A percentile compares a stretch with the other conserved stretches of the same genome.
Evolutionary conservation across 768 basidiomycete species (phyloP).

Genomic region (Cantharellus anzutake): DNA sequence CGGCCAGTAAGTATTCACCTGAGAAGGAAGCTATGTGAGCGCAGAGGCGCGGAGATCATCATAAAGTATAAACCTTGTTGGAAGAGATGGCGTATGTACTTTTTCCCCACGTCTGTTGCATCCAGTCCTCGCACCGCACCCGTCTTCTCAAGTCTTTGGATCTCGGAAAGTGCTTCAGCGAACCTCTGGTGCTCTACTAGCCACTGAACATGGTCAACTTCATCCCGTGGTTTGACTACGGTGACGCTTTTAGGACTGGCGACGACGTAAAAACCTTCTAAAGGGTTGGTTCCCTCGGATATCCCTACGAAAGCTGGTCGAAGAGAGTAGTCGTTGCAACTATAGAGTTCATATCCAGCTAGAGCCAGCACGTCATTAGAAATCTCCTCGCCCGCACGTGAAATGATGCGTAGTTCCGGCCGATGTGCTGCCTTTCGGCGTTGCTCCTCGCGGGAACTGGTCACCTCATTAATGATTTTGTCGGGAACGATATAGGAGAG

Average conservation of each 20-base stretch:
- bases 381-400: slow-evolving; percentile 72
- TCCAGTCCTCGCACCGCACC: slow-evolving; percentile 26
- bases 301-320: slow-evolving; percentile 1
- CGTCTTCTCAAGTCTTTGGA: slow-evolving; percentile 43
- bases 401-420: slow-evolving; percentile 89
- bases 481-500: slow-evolving; percentile 76
- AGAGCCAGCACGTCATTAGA: slow-evolving; percentile 69
- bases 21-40: background rate
- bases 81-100: slow-evolving; percentile 75
- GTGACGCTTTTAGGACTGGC: slow-evolving; percentile 76
- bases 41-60: background rate
- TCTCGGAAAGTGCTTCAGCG: slow-evolving; percentile 72
- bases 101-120: slow-evolving; percentile 56
- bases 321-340: slow-evolving; percentile 81
- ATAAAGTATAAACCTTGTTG: slow-evolving; percentile 38
- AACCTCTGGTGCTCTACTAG: slow-evolving; percentile 69
- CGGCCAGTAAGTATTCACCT: slow-evolving; percentile 63
- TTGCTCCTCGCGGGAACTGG: slow-evolving; percentile 46
- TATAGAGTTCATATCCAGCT: slow-evolving; percentile 60
- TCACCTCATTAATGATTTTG: slow-evolving; percentile 42
- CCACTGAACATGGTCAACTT: slow-evolving; percentile 82
- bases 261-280: slow-evolving; percentile 42
- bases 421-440: slow-evolving; percentile 70
- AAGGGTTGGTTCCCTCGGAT: slow-evolving; percentile 23
- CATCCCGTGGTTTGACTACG: slow-evolving; percentile 71